Base-by-base conservation (phyloP, 2,329 filamentous ascomycete species). In the Fusarium secorum region DNA sequence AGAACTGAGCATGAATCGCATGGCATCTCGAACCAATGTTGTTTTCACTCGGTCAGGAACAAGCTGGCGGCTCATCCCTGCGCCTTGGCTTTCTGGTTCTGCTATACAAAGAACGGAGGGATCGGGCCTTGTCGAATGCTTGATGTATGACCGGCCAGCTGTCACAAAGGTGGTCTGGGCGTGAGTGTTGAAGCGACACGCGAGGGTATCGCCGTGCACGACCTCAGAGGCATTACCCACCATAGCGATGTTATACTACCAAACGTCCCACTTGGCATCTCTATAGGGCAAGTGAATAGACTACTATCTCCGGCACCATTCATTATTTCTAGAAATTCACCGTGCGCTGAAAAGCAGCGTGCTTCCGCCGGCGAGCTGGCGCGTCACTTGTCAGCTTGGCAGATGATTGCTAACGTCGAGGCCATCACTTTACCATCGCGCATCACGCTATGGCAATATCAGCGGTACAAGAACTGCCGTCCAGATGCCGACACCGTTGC, bases 391-490 rank as follows among this genome's bases (percentile, higher is more conserved):
- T 24, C 18, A 15, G n/a, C 28, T 20, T 32, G 14, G 28, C 14
- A 17, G 28, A 46, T 24, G n/a, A 4, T 9, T 17, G 38, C 3
- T 13, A 30, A 5, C 6, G 9, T 9, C 5, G 8, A 15, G n/a
- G 3, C 28, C 18, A 9, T 24, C 18, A 22, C 45, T 7, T 6
- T 49, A 42, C 45, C 48, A 45, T 20, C 24, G 13, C 5, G 18
- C 38, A 7, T 45, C n/a, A 49, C 28, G 4, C 28, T 13, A 7
- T 18, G 15, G 4, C 15, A 7, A 24, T 14, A 33, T 8, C 11
- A 44, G 13, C 28, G 6, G 10, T 24, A 14, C 0, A 24, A 15
- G 10, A 33, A 46, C 4, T 20, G 1, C 17, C 18, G 0, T 20
- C 3, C 3, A 13, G 18, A 9, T 17, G 18, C 1, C 32, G 13